Evolutionary conservation across 768 basidiomycete species (phyloP), one percentile per base, ranked within the genome.

Genomic region (Mycena haematopus): DNA sequence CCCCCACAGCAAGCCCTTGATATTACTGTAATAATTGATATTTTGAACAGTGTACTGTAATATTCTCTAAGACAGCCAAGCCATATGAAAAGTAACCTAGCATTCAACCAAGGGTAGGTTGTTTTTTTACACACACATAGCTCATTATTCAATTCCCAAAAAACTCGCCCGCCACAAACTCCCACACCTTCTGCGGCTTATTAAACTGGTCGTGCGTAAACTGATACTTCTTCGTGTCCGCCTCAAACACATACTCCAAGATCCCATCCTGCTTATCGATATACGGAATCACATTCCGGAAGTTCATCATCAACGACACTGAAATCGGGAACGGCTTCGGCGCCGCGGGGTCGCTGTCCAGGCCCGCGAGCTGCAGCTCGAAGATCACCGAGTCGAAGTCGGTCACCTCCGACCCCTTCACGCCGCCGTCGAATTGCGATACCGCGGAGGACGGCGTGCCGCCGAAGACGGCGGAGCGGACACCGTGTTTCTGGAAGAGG

Each of bases 191-290:
- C 51, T 65, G 64, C 1, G 65, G 65, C 52, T 45, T 2, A 35
- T 66, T 66, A 25, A 66, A 66, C 52, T 62, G 56, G 7, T 66
- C 57, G 21, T 35, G 29, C 19, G 65, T 66, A 19, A 66, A 66
- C 60, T 66, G 65, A 33, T 62, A 66, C 60, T 66, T 66, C 38
- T 66, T 66, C 38, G 65, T 66, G 25, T 38, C 65, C 57, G 22
- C 27, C 57, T 66, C 65, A 10, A 14, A 66, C 60, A 66, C 65
- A 35, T 66, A 66, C 24, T 66, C 65, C 36, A 66, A 24, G n/a
- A 66, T 66, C 15, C 60, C 65, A 42, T 66, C 60, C 53, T 62
- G 31, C 52, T 66, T 33, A 36, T 66, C 65, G 10, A 66, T 56
- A 21, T 62, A 66, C 38, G 65, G 65, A 21, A 66, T 59, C 33